Conservation (phyloP, 2,329 filamentous ascomycete genomes). For the Aspergillus tamarii region DNA sequence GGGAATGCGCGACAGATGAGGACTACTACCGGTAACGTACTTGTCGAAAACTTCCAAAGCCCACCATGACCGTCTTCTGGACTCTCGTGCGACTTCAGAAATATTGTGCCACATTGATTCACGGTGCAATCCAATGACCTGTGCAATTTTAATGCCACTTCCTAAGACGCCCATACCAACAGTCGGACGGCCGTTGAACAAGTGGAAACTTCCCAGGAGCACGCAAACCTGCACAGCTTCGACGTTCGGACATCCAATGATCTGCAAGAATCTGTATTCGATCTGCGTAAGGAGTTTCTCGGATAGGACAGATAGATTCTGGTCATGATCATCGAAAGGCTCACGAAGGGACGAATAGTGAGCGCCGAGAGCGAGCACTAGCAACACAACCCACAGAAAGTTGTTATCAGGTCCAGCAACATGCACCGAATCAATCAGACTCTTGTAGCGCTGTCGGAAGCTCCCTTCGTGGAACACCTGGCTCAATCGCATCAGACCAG, state of each 20-base stretch:
- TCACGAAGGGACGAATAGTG: slow-evolving; percentile 11
- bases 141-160: slow-evolving; percentile 15
- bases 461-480: slow-evolving; percentile 19
- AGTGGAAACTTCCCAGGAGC: slow-evolving; percentile 12
- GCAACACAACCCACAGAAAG: slow-evolving; percentile 11
- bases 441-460: slow-evolving; percentile 17
- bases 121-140: slow-evolving; percentile 12
- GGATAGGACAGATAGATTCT: slow-evolving; percentile 2
- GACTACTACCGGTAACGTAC: neutral
- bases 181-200: slow-evolving; percentile 17
- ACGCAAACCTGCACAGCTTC: slow-evolving; percentile 17
- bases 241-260: slow-evolving; percentile 6
- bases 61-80: slow-evolving; percentile 12
- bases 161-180: slow-evolving; percentile 11
- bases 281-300: slow-evolving; percentile 8
- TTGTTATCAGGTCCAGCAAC: slow-evolving; percentile 9
- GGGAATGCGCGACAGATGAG: no score
- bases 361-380: slow-evolving; percentile 12
- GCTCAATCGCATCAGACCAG: neutral
- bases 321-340: neutral
- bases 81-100: slow-evolving; percentile 4
- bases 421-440: slow-evolving; percentile 6
- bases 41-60: slow-evolving; percentile 12
- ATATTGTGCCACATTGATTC: slow-evolving; percentile 6
- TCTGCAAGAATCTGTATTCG: slow-evolving; percentile 9